Evolutionary conservation across 495 filamentous ascomycete species (phyloP), one percentile per base, ranked within the genome.

Genomic region (Xylaria intraflava): DNA sequence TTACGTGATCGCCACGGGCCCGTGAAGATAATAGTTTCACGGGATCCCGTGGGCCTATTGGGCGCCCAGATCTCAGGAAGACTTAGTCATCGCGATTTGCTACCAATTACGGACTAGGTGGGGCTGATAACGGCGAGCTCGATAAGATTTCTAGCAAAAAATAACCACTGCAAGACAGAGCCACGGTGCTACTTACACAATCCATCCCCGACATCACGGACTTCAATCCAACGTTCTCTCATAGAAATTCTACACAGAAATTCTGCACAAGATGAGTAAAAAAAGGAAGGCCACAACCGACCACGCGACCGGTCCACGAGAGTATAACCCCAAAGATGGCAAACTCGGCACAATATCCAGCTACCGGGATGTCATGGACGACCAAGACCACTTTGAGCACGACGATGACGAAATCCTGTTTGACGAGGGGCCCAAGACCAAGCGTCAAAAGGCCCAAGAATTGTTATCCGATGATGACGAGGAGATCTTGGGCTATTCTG

Each of bases 331-430:
- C 24, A 72, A 73, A 12, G 77, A 80, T 39, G 77, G 74, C 52
- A 78, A 80, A 56, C 67, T 85, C 41, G 72, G 70, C 45, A 65
- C 81, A 19, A 77, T 89, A 59, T 76, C 74, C 47, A 79, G 83
- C n/a, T 91, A 85, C 72, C 81, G 87, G 65, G 85, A 92, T 62
- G 85, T 96, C 58, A 89, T 91, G 61, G 84, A 94, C 63, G 92
- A 89, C 1, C 88, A 94, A 62, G 93, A 98, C 70, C 90, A 93
- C 55, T 95, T 95, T 69, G 85, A 87, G 60, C 71, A 88, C 35
- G 82, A 87, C 51, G 81, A 87, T 27, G 92, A 97, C 68, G 83
- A 88, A 59, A 81, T 98, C 48, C 69, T 94, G 60, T 74, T 98
- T 23, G 88, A 93, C 41, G 87, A 92, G 56, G 83, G 75, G 26